Percentiles rank a stretch among this genome's conserved stretches.
Conservation (phyloP, 2,329 filamentous ascomycete species). For the Bisporella sp. region DNA sequence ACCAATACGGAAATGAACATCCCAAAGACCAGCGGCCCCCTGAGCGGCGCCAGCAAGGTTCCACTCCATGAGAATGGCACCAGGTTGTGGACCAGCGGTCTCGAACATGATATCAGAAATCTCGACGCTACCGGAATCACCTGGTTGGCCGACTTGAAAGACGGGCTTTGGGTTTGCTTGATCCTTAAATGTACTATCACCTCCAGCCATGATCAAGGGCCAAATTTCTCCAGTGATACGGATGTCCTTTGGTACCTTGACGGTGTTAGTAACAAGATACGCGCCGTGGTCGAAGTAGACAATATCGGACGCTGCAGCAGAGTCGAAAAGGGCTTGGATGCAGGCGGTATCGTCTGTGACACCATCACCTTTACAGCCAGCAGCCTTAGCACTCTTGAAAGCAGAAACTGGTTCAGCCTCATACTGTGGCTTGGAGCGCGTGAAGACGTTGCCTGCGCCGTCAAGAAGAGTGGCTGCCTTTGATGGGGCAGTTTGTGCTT, state of each 20-base stretch:
- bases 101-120: constrained; percentile 83
- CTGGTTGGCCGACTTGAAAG: constrained; percentile 73
- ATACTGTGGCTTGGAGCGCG: constrained; percentile 87
- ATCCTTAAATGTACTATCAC: constrained; percentile 61
- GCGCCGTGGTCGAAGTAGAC: constrained; percentile 68
- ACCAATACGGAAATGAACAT: constrained; percentile 91
- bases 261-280: constrained; percentile 59
- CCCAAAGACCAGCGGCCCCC: constrained; percentile 79
- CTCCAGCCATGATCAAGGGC: constrained; percentile 81
- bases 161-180: constrained; percentile 72
- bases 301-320: constrained; percentile 53
- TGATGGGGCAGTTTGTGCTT: constrained; percentile 41
- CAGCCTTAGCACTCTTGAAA: constrained; percentile 77
- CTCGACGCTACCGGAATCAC: constrained; percentile 74
- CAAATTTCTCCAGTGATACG: constrained; percentile 89
- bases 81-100: constrained; percentile 71
- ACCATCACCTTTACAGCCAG: constrained; percentile 84
- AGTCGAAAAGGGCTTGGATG: constrained; percentile 73
- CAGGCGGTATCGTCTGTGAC: constrained; percentile 78
- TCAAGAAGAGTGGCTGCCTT: constrained; percentile 65
- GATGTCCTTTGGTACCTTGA: constrained; percentile 70
- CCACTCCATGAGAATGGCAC: constrained; percentile 88
- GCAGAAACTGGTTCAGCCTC: constrained; percentile 54
- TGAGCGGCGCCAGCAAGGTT: constrained; percentile 65
- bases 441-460: constrained; percentile 61